Evolutionary conservation across 2,329 filamentous ascomycete species (phyloP).

Genomic region (Paraphaeosphaeria minitans): DNA sequence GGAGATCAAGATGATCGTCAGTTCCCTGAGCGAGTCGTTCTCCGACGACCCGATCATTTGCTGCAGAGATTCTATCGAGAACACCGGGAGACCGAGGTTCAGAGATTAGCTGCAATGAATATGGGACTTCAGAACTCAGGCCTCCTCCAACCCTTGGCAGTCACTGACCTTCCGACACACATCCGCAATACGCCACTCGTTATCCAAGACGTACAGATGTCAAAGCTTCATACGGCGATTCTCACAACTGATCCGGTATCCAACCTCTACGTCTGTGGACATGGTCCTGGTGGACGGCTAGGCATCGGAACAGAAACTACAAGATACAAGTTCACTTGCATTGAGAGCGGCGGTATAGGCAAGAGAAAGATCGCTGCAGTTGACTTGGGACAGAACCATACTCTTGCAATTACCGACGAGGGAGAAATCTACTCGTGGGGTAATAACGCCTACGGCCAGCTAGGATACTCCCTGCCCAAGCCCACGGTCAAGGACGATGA

Average conservation of each 20-base stretch:
- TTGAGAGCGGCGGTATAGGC: slow-evolving; percentile 73
- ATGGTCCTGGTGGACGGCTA: slow-evolving; percentile 86
- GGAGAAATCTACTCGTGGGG: slow-evolving; percentile 98
- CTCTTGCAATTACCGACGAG: slow-evolving; percentile 79
- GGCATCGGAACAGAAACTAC: slow-evolving; percentile 90
- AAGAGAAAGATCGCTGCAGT: slow-evolving; percentile 78
- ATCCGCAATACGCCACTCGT: slow-evolving; percentile 73
- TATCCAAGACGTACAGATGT: slow-evolving; percentile 82
- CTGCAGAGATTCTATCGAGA: slow-evolving; percentile 75
- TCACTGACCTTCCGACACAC: slow-evolving; percentile 70
- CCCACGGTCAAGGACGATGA: slow-evolving; percentile 75
- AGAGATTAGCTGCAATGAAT: slow-evolving; percentile 48
- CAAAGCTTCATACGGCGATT: slow-evolving; percentile 89
- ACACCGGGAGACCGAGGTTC: slow-evolving; percentile 58
- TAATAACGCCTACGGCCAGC: slow-evolving; percentile 80
- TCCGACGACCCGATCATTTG: slow-evolving; percentile 79
- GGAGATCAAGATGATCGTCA: slow-evolving; percentile 96
- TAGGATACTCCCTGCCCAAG: slow-evolving; percentile 80
- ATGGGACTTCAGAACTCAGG: slow-evolving; percentile 27
- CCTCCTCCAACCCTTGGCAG: slow-evolving; percentile 39
- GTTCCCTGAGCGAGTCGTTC: slow-evolving; percentile 80
- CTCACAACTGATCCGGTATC: slow-evolving; percentile 85
- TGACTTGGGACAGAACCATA: slow-evolving; percentile 89
- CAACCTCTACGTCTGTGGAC: slow-evolving; percentile 91
- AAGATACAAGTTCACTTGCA: slow-evolving; percentile 81